Conservation (phyloP, 2,329 filamentous ascomycete species). For the Pseudogymnoascus sp. region DNA sequence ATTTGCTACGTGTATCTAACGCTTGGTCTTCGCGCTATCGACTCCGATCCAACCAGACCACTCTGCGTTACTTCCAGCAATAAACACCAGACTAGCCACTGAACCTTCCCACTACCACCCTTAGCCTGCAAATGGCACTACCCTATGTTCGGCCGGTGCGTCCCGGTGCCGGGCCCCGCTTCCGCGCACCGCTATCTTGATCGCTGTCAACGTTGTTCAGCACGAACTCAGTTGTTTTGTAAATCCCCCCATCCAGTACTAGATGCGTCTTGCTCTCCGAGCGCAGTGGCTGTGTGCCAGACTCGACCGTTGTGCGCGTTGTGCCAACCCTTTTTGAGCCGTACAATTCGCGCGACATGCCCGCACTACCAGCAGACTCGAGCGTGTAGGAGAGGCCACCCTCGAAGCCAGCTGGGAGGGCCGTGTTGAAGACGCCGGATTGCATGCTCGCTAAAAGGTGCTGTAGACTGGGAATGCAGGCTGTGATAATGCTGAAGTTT, state of each 20-base stretch:
- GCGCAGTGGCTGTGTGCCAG: not conserved
- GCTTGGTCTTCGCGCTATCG: not conserved
- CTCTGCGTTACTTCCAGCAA: not conserved
- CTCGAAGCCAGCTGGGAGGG: constrained; percentile 10
- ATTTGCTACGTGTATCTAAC: not conserved
- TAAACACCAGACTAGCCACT: constrained; percentile 1
- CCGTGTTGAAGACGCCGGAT: constrained; percentile 15
- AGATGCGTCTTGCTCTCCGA: not conserved
- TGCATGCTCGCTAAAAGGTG: constrained; percentile 20
- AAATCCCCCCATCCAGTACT: not conserved
- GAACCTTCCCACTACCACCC: not conserved
- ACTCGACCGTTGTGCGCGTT: not conserved
- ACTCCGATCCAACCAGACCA: not conserved
- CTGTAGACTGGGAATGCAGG: constrained; percentile 20
- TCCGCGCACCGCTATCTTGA: not conserved
- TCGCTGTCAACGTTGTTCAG: not conserved
- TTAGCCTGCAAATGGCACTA: not conserved
- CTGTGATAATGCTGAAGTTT: constrained; percentile 18
- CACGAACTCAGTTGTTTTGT: constrained; percentile 3
- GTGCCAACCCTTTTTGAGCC: not conserved
- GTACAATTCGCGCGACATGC: not conserved
- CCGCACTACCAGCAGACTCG: not conserved
- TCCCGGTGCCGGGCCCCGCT: constrained; percentile 1
- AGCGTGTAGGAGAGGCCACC: not conserved
- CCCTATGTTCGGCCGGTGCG: not conserved